Base-by-base conservation (phyloP, 176 grass and related monocot species). In the Eleusine coracana region DNA sequence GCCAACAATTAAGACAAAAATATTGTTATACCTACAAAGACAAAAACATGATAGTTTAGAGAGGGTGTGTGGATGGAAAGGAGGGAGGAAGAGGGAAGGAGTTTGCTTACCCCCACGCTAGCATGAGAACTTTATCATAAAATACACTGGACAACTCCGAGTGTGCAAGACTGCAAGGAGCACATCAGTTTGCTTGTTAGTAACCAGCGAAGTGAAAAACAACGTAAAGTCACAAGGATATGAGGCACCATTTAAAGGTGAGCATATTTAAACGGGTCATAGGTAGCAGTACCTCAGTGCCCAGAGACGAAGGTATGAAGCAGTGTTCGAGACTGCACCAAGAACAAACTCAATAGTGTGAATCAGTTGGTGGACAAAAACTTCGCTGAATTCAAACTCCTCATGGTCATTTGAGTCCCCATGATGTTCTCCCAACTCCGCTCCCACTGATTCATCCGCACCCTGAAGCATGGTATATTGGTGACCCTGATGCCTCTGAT, bases 301-400 rank as follows among this genome's bases (percentile, higher is more conserved):
- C 96, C 96, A 98, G 15, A 98, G 91, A 38, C 93, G 96, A 86
- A 98, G 96, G 66, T 98, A 98, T 29, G 96, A 95, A 55, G 96
- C 96, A 13, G 93, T 98, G 74, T 98, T 98, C 72, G 96, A 98
- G 52, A 98, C 93, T 50, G 91, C 96, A 63, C 96, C 91, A 69
- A 98, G 91, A 78, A 98, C 96, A 90, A 98, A 98, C 84, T 98
- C 96, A 46, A 98, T 98, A 21, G 91, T 93, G 83, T 98, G 96
- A 74, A 98, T 98, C 61, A 98, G 76, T 69, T 98, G 93, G 80
- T 98, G 93, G 44, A 98, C 93, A 85, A 98, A 93, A 82, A 98
- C 61, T 89, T 93, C 96, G 62, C 91, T 90, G 50, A 98, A 95
- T 56, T 98, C 93, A 34, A 98, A 98, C 56, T 99, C 96, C 82